Conservation (phyloP, 2,329 filamentous ascomycete species). For the Coleophoma cylindrospora region DNA sequence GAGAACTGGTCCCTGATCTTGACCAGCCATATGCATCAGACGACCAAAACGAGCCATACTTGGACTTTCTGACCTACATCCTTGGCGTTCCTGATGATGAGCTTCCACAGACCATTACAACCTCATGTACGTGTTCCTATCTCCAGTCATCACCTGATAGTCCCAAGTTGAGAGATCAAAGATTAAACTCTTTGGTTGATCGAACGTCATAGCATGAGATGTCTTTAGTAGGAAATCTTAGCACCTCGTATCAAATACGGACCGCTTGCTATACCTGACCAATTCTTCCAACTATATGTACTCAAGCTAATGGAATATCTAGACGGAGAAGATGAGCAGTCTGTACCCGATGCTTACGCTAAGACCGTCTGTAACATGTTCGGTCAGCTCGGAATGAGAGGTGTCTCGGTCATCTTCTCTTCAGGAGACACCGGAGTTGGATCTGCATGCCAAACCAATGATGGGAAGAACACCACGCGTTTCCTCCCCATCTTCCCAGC, state of each 20-base stretch:
- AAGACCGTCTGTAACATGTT: slow-evolving; percentile 58
- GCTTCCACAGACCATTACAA: slow-evolving; percentile 57
- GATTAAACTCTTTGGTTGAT: too few relatives aligned
- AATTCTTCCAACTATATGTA: too few relatives aligned
- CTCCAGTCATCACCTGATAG: too few relatives aligned
- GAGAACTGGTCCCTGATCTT: slow-evolving; percentile 45
- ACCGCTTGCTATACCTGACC: too few relatives aligned
- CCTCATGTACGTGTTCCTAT: slow-evolving; percentile 37
- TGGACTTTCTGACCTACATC: slow-evolving; percentile 54
- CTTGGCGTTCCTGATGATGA: slow-evolving; percentile 38
- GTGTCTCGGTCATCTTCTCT: slow-evolving; percentile 59
- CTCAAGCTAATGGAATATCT: too few relatives aligned
- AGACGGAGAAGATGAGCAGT: slow-evolving; percentile 61
- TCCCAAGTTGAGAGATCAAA: too few relatives aligned
- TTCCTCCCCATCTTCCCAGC: slow-evolving; percentile 61
- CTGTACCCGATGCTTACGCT: slow-evolving; percentile 56
- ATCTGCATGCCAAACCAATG: slow-evolving; percentile 49
- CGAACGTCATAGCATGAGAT: too few relatives aligned
- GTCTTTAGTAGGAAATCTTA: too few relatives aligned
- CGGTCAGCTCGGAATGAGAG: slow-evolving; percentile 60
- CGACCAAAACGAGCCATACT: slow-evolving; percentile 63
- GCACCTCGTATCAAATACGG: too few relatives aligned
- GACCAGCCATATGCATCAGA: slow-evolving; percentile 35
- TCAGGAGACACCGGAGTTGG: slow-evolving; percentile 54
- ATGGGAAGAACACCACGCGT: slow-evolving; percentile 48